Evolutionary conservation across 2,329 filamentous ascomycete genomes (phyloP), one percentile per base, ranked within the genome.

Genomic region (Keithomyces neogunnii): DNA sequence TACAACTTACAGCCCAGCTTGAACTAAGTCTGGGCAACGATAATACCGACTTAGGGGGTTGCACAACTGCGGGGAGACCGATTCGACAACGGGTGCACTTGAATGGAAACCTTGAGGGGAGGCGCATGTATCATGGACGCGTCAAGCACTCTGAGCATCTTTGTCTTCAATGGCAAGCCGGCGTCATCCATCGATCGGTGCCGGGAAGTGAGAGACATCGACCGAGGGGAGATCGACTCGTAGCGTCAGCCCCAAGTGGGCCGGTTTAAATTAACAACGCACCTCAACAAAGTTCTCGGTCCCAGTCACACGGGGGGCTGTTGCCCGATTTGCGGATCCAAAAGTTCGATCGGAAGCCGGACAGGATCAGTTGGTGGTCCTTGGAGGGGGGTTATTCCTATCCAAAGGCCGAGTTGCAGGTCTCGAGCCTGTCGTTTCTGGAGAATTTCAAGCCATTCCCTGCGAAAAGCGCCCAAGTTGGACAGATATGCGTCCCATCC

Each of bases 271-370:
- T 47, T 30, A 42, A 47, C 31, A 31, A 48, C 5, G 39, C 50
- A 38, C 39, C n/a, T 29, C 10, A 11, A 38, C 46, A 38, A 6
- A 11, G 5, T 35, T 38, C 5, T 5, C 11, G 4, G 3, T 19
- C 19, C 36, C 36, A n/a, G 3, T 3, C 3, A 38, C 11, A 38
- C 36, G 36, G 39, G 11, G 39, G 6, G 11, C 33, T 7, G 6
- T 11, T 35, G 6, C 33, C 33, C 33, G 33, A 11, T 35, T 35
- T 42, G 13, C 39, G 13, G 39, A 42, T 19, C 39, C 19, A 19
- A 31, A n/a, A 51, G 13, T 47, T 36, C 49, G 31, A 47, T 51
- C 31, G 45, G 44, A 51, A 47, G 45, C 31, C 36, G 49, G 36
- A 48, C 38, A n/a, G 38, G 38, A 45, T 28, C 30, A 13, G 4